phyloP scores from a whole-genome alignment of 495 filamentous ascomycete genomes.

The Aspergillus funiculosus region DNA sequence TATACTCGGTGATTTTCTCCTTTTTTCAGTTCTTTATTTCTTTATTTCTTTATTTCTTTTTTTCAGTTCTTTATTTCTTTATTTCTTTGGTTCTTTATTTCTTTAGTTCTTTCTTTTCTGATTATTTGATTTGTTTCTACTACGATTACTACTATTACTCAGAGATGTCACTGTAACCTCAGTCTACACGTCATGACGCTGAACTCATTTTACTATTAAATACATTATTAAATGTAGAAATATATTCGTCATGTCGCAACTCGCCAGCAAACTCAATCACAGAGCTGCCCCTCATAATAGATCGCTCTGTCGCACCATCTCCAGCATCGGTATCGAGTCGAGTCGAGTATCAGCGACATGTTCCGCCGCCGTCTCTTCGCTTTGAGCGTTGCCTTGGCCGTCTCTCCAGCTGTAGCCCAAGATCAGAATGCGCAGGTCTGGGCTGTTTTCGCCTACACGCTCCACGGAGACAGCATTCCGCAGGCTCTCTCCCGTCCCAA shows the following conservation, averaged over 20 bases:
- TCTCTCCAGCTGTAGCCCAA: conserved; percentile 22
- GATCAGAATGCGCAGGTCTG: conserved; percentile 51
- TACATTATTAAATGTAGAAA: background rate
- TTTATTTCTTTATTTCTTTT: background rate
- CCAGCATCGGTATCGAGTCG: no score
- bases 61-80: background rate
- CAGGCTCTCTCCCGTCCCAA: conserved; percentile 44
- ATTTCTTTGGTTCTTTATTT: conserved; percentile 1
- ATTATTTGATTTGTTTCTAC: no score
- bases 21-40: background rate
- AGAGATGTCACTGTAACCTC: no score
- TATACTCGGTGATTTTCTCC: conserved; percentile 11
- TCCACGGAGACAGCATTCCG: conserved; percentile 70
- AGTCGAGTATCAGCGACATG: conserved; percentile 21
- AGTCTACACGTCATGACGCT: conserved; percentile 1
- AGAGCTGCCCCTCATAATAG: no score
- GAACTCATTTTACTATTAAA: background rate
- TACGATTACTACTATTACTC: no score
- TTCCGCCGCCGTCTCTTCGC: conserved; percentile 7
- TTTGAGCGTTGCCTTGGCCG: conserved; percentile 8
- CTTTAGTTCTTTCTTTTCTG: background rate
- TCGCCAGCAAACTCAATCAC: background rate
- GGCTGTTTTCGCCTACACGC: conserved; percentile 64
- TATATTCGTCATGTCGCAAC: conserved; percentile 7
- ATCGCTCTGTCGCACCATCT: no score